These are phyloP conservation scores for Byssoonygena ceratinophila DNA, from an alignment of 2,329 filamentous ascomycete species.

Conservation along the genomic window DNA sequence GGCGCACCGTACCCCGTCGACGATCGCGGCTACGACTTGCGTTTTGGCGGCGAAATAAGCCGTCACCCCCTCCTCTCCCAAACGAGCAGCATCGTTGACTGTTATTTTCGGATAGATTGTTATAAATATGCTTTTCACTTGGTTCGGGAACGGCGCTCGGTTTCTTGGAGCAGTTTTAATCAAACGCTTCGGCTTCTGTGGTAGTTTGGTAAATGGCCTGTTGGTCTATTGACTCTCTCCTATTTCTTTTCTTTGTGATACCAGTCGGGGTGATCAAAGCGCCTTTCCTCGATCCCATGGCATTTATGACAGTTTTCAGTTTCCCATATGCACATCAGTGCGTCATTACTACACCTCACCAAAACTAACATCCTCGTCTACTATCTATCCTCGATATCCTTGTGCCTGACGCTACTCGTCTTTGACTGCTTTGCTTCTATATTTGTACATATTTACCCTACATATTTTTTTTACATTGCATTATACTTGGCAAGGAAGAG, in stretches of 20 bases:
- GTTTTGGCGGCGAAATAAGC: constrained; percentile 31
- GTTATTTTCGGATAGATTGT: constrained; percentile 1
- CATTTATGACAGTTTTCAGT: neutral
- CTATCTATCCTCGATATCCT: neutral
- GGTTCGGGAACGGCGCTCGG: neutral
- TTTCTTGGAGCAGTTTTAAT: neutral
- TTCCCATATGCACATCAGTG: neutral
- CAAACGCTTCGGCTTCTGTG: neutral
- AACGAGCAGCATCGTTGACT: constrained; percentile 8
- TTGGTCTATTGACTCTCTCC: constrained; percentile 1
- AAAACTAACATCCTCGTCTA: neutral
- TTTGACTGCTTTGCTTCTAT: neutral
- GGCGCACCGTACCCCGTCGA: constrained; percentile 24
- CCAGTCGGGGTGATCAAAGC: neutral
- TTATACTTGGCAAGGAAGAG: constrained; percentile 1
- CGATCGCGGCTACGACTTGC: constrained; percentile 33
- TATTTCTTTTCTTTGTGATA: constrained; percentile 10
- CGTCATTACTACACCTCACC: neutral
- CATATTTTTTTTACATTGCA: constrained; percentile 5
- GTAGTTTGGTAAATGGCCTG: neutral
- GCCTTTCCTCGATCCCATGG: neutral
- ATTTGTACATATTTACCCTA: constrained; percentile 3
- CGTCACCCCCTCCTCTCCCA: constrained; percentile 8
- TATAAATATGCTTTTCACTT: neutral
- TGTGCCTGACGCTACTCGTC: neutral